Percentiles rank a stretch among this genome's conserved stretches.
phyloP scores from a whole-genome alignment of 345 rosid species.

The Laguncularia racemosa region DNA sequence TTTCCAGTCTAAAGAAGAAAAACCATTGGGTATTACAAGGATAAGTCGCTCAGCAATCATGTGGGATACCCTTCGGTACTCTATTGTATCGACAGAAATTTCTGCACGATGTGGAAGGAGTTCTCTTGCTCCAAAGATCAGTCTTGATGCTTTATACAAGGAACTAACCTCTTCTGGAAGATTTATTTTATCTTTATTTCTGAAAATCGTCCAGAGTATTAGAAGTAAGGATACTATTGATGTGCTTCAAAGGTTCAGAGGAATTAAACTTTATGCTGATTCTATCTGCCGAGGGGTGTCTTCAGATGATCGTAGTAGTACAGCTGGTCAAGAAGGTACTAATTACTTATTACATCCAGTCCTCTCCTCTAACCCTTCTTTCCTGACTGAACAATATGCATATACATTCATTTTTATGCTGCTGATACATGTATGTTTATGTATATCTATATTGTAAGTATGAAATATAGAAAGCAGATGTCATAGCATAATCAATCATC shows the following conservation, averaged over 20 bases:
- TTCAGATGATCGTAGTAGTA: conserved; percentile 24
- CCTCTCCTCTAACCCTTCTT: not conserved
- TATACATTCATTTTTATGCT: too few species aligned
- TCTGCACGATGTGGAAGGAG: conserved; percentile 59
- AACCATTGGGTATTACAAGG: conserved; percentile 30
- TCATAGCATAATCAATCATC: too few species aligned
- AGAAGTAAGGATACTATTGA: conserved; percentile 46
- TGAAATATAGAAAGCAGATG: too few species aligned
- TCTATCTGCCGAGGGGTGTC: conserved; percentile 64
- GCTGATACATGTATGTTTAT: too few species aligned
- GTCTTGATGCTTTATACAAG: conserved; percentile 43
- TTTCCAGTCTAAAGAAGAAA: conserved; percentile 35
- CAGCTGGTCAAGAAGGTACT: conserved; percentile 38
- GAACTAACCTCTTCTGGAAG: conserved; percentile 70
- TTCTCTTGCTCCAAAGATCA: conserved; percentile 38
- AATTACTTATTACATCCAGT: not conserved
- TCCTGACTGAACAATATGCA: too few species aligned
- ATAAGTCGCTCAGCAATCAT: conserved; percentile 46
- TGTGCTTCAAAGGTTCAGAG: conserved; percentile 79
- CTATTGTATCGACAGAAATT: conserved; percentile 77
- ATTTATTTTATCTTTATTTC: conserved; percentile 58
- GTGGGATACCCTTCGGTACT: conserved; percentile 94
- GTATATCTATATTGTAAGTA: too few species aligned
- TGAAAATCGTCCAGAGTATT: conserved; percentile 53
- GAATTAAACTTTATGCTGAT: conserved; percentile 67